Evolutionary conservation across 805 yeast genomes (phyloP).

Genomic region (Sugiyamaella qingdaonensis): DNA sequence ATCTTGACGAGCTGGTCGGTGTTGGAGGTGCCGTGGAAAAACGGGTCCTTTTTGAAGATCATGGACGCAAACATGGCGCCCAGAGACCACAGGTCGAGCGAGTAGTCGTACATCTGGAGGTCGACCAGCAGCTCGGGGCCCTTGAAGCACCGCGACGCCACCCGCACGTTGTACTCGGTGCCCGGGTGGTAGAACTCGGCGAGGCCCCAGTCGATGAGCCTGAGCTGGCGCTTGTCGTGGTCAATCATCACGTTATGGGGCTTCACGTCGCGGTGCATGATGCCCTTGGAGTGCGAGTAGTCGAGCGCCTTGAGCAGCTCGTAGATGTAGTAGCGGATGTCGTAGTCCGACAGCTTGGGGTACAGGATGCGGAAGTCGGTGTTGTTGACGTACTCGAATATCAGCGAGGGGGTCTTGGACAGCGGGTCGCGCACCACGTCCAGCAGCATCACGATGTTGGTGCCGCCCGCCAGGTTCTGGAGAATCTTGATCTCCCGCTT

Average conservation of each 20-base stretch:
- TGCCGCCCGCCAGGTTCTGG: conserved; percentile 80
- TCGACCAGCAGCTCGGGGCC: conserved; percentile 90
- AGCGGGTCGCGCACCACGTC: conserved; percentile 81
- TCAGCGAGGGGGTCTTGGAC: conserved; percentile 76
- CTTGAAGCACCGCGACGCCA: conserved; percentile 87
- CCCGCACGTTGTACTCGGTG: conserved; percentile 86
- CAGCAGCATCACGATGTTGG: conserved; percentile 69
- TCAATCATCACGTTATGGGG: conserved; percentile 97
- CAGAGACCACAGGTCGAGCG: conserved; percentile 88
- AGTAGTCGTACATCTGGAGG: conserved; percentile 83
- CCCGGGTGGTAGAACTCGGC: conserved; percentile 92
- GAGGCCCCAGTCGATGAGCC: conserved; percentile 92
- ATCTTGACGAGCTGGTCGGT: conserved; percentile 89
- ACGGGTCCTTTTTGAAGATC: conserved; percentile 85
- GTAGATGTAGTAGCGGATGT: conserved; percentile 77
- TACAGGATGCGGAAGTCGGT: conserved; percentile 78
- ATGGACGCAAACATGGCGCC: conserved; percentile 93
- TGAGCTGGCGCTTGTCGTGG: conserved; percentile 58
- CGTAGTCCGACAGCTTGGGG: conserved; percentile 68
- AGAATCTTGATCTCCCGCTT: conserved; percentile 84
- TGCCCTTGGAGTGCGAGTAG: conserved; percentile 90
- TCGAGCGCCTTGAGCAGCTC: conserved; percentile 79
- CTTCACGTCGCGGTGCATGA: conserved; percentile 93
- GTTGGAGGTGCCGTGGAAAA: conserved; percentile 87
- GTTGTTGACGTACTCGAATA: conserved; percentile 81